A percentile compares a stretch with the other conserved stretches of the same genome.
phyloP scores from a whole-genome alignment of 768 basidiomycete genomes.

The Lactarius tabidus region DNA sequence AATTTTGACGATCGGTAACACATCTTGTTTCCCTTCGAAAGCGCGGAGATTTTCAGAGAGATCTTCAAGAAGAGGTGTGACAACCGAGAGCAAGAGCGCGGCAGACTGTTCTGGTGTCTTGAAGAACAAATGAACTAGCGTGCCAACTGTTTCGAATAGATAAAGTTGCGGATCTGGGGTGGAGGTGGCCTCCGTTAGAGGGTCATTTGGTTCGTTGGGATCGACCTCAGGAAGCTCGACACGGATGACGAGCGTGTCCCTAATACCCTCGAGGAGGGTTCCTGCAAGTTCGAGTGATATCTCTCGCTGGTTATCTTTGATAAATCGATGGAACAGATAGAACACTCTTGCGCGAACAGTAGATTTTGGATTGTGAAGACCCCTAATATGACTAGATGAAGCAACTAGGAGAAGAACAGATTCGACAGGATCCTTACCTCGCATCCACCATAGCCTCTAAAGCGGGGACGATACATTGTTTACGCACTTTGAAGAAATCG shows the following conservation, averaged over 20 bases:
- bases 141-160: slow-evolving; percentile 89
- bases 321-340: slow-evolving; percentile 91
- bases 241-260: slow-evolving; percentile 74
- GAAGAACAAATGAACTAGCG: slow-evolving; percentile 71
- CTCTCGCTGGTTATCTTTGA: slow-evolving; percentile 76
- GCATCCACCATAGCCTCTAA: slow-evolving; percentile 83
- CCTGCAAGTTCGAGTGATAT: slow-evolving; percentile 68
- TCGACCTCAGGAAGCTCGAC: slow-evolving; percentile 77
- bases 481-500: slow-evolving; percentile 95
- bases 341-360: slow-evolving; percentile 73
- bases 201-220: slow-evolving; percentile 54
- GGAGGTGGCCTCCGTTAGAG: slow-evolving; percentile 72
- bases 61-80: slow-evolving; percentile 77
- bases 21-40: slow-evolving; percentile 56
- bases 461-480: slow-evolving; percentile 81
- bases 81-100: slow-evolving; percentile 65
- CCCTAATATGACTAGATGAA: slow-evolving; percentile 44
- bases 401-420: neutral
- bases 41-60: slow-evolving; percentile 55
- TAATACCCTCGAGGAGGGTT: slow-evolving; percentile 64
- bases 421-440: slow-evolving; percentile 48
- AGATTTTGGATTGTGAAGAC: slow-evolving; percentile 74
- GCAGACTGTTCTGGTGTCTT: slow-evolving; percentile 65
- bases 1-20: slow-evolving; percentile 76
- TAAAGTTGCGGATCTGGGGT: slow-evolving; percentile 90